These are phyloP conservation scores for Neonothopanus nambi DNA, from an alignment of 1,284 basidiomycete species.

Conservation along the genomic window DNA sequence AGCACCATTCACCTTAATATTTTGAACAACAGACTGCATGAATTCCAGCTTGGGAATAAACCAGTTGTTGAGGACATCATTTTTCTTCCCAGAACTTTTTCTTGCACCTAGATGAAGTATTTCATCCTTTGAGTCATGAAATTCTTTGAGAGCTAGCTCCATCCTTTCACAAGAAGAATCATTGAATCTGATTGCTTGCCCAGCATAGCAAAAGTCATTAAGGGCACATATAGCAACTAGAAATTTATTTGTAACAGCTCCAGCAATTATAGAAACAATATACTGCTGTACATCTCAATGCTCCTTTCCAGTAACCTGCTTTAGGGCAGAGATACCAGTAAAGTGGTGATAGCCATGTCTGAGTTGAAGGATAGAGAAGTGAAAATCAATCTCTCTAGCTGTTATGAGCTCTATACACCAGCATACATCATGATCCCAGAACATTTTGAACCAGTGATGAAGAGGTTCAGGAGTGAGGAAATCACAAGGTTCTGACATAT, in stretches of 20 bases:
- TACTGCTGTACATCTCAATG: slow-evolving; percentile 28
- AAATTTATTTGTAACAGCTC: slow-evolving; percentile 22
- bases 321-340: slow-evolving; percentile 28
- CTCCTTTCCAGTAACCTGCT: slow-evolving; percentile 30
- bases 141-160: slow-evolving; percentile 20
- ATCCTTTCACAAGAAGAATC: slow-evolving; percentile 19
- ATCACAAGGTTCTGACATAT: slow-evolving; percentile 24
- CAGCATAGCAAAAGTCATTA: slow-evolving; percentile 32
- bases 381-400: slow-evolving; percentile 28
- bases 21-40: slow-evolving; percentile 17
- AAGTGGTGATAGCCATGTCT: slow-evolving; percentile 26
- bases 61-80: background rate
- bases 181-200: slow-evolving; percentile 25
- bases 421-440: slow-evolving; percentile 30
- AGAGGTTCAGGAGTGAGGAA: slow-evolving; percentile 31
- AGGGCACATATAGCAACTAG: slow-evolving; percentile 27
- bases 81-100: background rate
- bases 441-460: slow-evolving; percentile 32
- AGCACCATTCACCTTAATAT: slow-evolving; percentile 16
- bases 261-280: slow-evolving; percentile 30
- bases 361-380: slow-evolving; percentile 24
- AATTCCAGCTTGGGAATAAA: slow-evolving; percentile 21
- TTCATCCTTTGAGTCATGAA: slow-evolving; percentile 27
- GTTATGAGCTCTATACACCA: slow-evolving; percentile 28
- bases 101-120: slow-evolving; percentile 24